These are phyloP conservation scores for Salinomyces thailandicus DNA, from an alignment of 2,329 filamentous ascomycete species.

Conservation along the genomic window DNA sequence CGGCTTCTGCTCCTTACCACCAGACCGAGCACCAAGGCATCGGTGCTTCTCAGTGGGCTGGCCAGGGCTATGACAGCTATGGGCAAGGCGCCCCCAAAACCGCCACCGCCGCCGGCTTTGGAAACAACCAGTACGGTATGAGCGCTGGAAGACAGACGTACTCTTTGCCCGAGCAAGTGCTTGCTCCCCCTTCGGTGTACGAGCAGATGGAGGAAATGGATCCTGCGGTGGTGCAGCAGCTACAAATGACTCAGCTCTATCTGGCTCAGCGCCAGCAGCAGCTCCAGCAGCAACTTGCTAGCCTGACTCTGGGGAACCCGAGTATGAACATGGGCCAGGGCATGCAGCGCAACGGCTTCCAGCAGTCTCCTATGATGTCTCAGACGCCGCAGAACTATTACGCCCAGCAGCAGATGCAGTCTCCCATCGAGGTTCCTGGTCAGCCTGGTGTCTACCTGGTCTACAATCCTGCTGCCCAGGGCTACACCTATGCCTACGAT, in stretches of 20 bases:
- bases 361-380: conserved; percentile 34
- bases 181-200: conserved; percentile 72
- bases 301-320: conserved; percentile 70
- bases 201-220: conserved; percentile 68
- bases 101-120: conserved; percentile 43
- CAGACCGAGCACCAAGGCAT: conserved; percentile 42
- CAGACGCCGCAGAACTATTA: conserved; percentile 49
- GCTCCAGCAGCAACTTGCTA: conserved; percentile 84
- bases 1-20: conserved; percentile 52
- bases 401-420: conserved; percentile 55
- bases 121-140: conserved; percentile 35
- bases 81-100: conserved; percentile 46
- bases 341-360: conserved; percentile 10
- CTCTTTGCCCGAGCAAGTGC: conserved; percentile 68
- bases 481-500: conserved; percentile 72
- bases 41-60: conserved; percentile 39
- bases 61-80: conserved; percentile 29
- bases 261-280: conserved; percentile 90
- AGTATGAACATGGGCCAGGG: conserved; percentile 54
- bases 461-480: conserved; percentile 76
- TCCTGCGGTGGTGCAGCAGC: conserved; percentile 73
- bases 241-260: conserved; percentile 84
- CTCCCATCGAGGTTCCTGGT: conserved; percentile 53
- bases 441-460: conserved; percentile 72
- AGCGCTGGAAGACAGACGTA: conserved; percentile 50